Percentiles rank a stretch among this genome's conserved stretches.
These are phyloP conservation scores for Aspergillus aculeatinus DNA, from an alignment of 2,329 filamentous ascomycete genomes.

Conservation along the genomic window DNA sequence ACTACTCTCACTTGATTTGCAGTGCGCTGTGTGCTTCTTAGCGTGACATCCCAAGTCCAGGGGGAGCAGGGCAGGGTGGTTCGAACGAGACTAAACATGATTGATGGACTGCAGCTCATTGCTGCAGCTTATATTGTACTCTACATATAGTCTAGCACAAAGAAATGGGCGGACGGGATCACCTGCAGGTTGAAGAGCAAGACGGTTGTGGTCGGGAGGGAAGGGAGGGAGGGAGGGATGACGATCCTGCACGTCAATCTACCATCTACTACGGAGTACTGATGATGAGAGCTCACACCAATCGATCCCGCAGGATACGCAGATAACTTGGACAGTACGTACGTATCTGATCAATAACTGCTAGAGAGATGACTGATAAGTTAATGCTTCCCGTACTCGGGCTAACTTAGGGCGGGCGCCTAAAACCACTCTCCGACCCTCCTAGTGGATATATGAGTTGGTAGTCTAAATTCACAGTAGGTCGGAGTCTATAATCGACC, in stretches of 20 bases:
- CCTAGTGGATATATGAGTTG: no score
- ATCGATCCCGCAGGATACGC: conserved; percentile 12
- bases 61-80: not conserved
- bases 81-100: not conserved
- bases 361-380: no score
- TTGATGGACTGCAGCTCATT: not conserved
- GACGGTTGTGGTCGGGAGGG: conserved; percentile 12
- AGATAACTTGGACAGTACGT: not conserved
- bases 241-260: conserved; percentile 18
- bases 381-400: no score
- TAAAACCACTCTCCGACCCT: not conserved
- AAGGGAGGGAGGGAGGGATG: conserved; percentile 4
- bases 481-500: not conserved
- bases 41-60: not conserved
- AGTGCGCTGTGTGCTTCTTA: not conserved
- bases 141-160: no score
- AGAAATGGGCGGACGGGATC: conserved; percentile 5
- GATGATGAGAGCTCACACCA: conserved; percentile 1
- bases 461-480: not conserved
- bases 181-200: conserved; percentile 17
- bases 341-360: no score
- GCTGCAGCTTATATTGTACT: not conserved
- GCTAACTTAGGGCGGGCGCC: not conserved
- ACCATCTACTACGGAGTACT: conserved; percentile 7
- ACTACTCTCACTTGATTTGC: no score